phyloP scores from a whole-genome alignment of 441 rosid species.

The Corymbia calophylla region DNA sequence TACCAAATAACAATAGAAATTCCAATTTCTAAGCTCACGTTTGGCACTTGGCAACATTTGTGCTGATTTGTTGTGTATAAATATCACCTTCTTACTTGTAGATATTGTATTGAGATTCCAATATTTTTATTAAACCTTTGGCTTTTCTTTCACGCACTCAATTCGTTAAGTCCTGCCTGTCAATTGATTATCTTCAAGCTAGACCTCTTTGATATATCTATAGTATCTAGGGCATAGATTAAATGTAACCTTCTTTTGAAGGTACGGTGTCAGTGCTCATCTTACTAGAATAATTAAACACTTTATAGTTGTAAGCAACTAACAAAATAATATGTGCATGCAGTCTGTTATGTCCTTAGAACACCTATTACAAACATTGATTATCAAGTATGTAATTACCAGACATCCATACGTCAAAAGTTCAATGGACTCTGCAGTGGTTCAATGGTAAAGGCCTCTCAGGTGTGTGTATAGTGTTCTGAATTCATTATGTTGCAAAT shows the following conservation, averaged over 20 bases:
- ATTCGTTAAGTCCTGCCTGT: slow-evolving; percentile 75
- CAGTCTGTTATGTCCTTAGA: slow-evolving; percentile 60
- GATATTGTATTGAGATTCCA: not conserved
- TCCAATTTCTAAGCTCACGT: not conserved
- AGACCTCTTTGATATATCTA: slow-evolving; percentile 56
- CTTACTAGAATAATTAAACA: not conserved
- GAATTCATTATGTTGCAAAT: not conserved
- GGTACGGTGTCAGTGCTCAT: slow-evolving; percentile 28
- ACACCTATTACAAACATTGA: not conserved
- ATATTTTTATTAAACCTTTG: not conserved
- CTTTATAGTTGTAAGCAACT: not conserved
- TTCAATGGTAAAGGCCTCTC: too few relatives aligned
- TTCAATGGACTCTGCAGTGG: too few relatives aligned
- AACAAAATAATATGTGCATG: not conserved
- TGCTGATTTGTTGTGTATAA: not conserved
- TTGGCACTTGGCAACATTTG: not conserved
- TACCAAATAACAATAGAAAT: not conserved
- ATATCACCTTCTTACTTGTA: not conserved
- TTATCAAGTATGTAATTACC: too few relatives aligned
- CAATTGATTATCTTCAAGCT: slow-evolving; percentile 54
- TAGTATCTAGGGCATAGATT: slow-evolving; percentile 41
- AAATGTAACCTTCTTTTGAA: slow-evolving; percentile 76
- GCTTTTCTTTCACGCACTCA: slow-evolving; percentile 59
- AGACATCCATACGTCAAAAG: too few relatives aligned
- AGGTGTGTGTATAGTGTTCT: too few relatives aligned